phyloP scores from a whole-genome alignment of 2,329 filamentous ascomycete genomes.

The Aspergillus caelatus region DNA sequence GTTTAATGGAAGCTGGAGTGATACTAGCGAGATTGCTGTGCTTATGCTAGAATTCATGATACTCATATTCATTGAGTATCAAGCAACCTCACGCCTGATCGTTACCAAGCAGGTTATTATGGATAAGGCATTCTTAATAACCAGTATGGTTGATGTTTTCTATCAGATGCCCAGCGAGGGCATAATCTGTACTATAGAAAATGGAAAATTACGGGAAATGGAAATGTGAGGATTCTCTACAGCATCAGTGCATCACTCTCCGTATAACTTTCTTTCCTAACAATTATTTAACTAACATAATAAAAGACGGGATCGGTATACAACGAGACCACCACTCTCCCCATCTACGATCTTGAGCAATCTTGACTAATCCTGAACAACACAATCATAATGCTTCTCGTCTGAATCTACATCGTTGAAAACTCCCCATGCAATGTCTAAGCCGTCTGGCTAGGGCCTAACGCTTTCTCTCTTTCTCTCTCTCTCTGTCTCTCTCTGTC shows the following conservation, averaged over 20 bases:
- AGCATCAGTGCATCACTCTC: background rate
- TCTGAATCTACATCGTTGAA: background rate
- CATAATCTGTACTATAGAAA: background rate
- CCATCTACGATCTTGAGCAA: background rate
- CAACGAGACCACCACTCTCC: background rate
- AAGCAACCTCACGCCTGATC: background rate
- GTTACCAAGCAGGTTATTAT: background rate
- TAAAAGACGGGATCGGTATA: fast-evolving
- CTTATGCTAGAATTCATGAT: background rate
- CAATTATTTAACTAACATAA: background rate
- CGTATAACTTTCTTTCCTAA: background rate
- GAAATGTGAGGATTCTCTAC: too few species aligned
- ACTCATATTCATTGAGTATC: background rate
- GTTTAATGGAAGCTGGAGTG: background rate
- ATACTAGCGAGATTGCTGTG: background rate
- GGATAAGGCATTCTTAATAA: background rate
- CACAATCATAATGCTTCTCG: background rate
- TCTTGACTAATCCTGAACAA: too few species aligned
- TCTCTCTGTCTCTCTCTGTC: background rate
- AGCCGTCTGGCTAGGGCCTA: background rate
- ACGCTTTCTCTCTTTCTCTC: background rate
- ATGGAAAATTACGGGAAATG: background rate
- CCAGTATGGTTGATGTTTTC: background rate
- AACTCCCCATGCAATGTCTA: background rate
- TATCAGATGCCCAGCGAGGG: background rate